Conservation (phyloP, 805 yeast genomes). For the Candida mattraensis region DNA sequence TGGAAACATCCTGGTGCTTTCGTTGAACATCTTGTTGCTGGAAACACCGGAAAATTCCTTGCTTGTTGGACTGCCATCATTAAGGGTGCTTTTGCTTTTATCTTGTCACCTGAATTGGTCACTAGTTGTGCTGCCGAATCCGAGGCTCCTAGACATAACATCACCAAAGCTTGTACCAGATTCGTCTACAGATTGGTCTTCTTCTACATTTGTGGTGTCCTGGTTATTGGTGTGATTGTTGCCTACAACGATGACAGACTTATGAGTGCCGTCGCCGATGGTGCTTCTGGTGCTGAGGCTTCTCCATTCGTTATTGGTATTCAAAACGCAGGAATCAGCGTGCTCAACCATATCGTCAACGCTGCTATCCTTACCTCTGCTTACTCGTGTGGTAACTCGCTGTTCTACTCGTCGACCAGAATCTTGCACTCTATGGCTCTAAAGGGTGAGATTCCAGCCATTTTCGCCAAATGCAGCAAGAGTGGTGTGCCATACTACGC, state of each 20-base stretch:
- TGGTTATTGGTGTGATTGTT: slow-evolving; percentile 52
- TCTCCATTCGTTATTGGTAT: slow-evolving; percentile 89
- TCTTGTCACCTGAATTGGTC: slow-evolving; percentile 38
- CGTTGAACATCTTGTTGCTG: slow-evolving; percentile 47
- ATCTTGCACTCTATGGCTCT: slow-evolving; percentile 70
- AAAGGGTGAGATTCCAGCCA: slow-evolving; percentile 70
- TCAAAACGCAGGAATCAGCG: slow-evolving; percentile 62
- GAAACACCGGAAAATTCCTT: slow-evolving; percentile 60
- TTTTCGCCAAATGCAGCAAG: slow-evolving; percentile 60
- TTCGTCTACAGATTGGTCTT: slow-evolving; percentile 33
- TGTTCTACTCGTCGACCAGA: slow-evolving; percentile 72
- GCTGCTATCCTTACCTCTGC: slow-evolving; percentile 58
- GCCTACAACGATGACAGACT: slow-evolving; percentile 40
- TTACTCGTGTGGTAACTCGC: slow-evolving; percentile 73
- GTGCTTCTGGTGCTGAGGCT: slow-evolving; percentile 63
- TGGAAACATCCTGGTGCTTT: slow-evolving; percentile 45
- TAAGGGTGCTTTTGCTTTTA: slow-evolving; percentile 65
- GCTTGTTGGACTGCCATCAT: slow-evolving; percentile 64
- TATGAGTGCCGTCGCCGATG: slow-evolving; percentile 46
- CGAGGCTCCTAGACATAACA: slow-evolving; percentile 31
- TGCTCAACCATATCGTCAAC: slow-evolving; percentile 74
- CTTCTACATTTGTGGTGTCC: slow-evolving; percentile 33
- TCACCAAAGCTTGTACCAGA: slow-evolving; percentile 35
- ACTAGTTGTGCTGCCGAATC: slow-evolving; percentile 35
- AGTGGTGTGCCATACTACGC: slow-evolving; percentile 69